Evolutionary conservation across 352 stramenopile genomes (phyloP), one percentile per base, ranked within the genome.

Genomic region (Plasmopara viticola): DNA sequence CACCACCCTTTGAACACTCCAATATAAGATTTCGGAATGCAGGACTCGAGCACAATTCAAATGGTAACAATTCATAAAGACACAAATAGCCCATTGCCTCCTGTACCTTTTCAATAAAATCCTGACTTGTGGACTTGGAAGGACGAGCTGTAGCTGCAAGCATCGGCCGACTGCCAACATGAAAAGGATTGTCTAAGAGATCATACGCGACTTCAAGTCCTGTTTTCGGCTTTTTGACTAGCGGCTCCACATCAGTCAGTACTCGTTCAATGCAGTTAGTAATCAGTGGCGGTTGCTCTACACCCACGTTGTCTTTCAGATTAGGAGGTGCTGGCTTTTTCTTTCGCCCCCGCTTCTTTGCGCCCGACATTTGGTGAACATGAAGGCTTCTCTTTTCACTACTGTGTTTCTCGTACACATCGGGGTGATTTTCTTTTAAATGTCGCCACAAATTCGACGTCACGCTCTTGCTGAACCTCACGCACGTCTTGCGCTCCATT

Each of bases 381-480:
- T 82, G 77, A 38, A 88, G 64, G 40, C 63, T 81, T 48, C 88
- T 88, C 69, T 90, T 90, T 60, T 90, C 79, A 7, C 68, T 57
- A 12, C 69, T 67, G 55, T 87, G 74, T 47, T 84, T 85, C 42
- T 64, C 73, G 63, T 90, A 90, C 31, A 88, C 68, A 4, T 74
- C 58, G n/a, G 72, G 77, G 45, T 90, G 79, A 62, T 90, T 88
- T 45, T 90, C 79, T 53, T 86, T 87, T 29, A 90, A 56, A 46
- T 90, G 79, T 42, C 79, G 74, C 79, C 79, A 90, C 44, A 90
- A 53, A 62, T 90, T 90, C 15, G 79, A 90, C 44, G 79, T 90
- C 41, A 90, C 79, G 55, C 79, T 90, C 64, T 90, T 90, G 60
- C 79, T 88, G 47, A 90, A 90, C 43, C 77, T 66, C 44, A 90